Base-by-base conservation (phyloP, 1,284 basidiomycete species). In the Ganoderma lingzhi region DNA sequence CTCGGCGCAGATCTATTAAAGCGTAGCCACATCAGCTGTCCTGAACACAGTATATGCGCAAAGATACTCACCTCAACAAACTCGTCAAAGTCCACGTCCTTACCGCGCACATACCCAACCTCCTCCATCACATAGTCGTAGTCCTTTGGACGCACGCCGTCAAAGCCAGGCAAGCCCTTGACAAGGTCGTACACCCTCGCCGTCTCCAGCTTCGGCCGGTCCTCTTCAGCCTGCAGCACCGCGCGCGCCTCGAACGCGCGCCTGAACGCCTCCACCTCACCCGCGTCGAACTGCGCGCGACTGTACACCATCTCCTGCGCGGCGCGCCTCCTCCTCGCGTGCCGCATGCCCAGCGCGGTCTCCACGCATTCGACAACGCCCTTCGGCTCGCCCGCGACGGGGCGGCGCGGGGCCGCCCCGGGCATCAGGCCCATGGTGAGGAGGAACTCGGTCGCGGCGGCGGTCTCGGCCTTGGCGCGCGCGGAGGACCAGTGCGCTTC, bases 401-500 rank as follows among this genome's bases (percentile, higher is more conserved):
- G 66, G 68, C 35, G 66, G 66, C 35, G 79, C 72, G 78, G 30
- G 79, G 75, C 67, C 45, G 80, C 76, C 41, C 77, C 81, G 37
- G 85, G 85, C 6, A 84, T 84, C 41, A 96, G 84, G 12, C 94
- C 94, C 94, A 96, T 96, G 72, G 86, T 90, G 66, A 83, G 83
- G 62, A 96, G 85, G 82, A 94, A 95, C 51, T 79, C 78, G n/a
- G 91, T 83, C 0, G 88, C 87, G 5, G 86, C 80, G 60, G 84
- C 81, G 73, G 94, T 88, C 82, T 96, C 90, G 62, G 85, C 76
- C 70, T 84, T 80, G 75, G 89, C 87, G 72, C 89, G 85, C 64
- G 81, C 77, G 41, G 82, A 79, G 73, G 87, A 85, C 97, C 97
- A 98, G 39, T 87, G 86, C 28, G 96, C 87, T 80, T 98, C 96